Percentiles rank a stretch among this genome's conserved stretches.
Conservation (phyloP, 2,329 filamentous ascomycete genomes). For the Fusarium sp. region DNA sequence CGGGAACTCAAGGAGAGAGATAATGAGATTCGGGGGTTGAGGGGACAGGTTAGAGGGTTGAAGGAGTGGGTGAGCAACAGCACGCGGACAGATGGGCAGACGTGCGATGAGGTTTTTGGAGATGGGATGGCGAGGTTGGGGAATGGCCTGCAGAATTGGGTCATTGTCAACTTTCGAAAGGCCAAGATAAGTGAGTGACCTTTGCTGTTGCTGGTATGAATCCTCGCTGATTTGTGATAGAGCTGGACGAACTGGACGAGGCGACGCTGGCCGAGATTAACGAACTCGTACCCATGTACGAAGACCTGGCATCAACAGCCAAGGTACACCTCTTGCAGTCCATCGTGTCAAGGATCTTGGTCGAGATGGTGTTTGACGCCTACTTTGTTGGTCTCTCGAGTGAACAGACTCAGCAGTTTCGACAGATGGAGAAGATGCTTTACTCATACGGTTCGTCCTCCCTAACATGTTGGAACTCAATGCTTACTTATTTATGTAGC, state of each 20-base stretch:
- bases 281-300: conserved; percentile 65
- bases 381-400: conserved; percentile 69
- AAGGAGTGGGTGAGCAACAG: conserved; percentile 76
- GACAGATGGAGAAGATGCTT: conserved; percentile 54
- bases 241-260: conserved; percentile 54
- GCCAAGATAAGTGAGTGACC: conserved; percentile 60
- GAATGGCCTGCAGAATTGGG: conserved; percentile 77
- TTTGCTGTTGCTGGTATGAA: no score
- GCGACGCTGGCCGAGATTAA: conserved; percentile 54
- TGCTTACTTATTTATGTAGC: conserved; percentile 33
- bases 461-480: not conserved
- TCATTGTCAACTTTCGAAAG: conserved; percentile 72
- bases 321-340: conserved; percentile 71
- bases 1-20: conserved; percentile 59
- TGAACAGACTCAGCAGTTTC: conserved; percentile 60
- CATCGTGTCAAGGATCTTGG: conserved; percentile 64
- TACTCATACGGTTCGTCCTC: conserved; percentile 40
- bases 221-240: conserved; percentile 44
- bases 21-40: conserved; percentile 62
- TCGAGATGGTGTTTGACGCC: conserved; percentile 66
- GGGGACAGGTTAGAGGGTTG: conserved; percentile 68
- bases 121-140: conserved; percentile 68
- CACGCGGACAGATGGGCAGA: conserved; percentile 67
- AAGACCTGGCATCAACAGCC: conserved; percentile 59
- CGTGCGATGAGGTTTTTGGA: conserved; percentile 71